phyloP scores from a whole-genome alignment of 306 rosid genomes.

The Herpetospermum pedunculosum region DNA sequence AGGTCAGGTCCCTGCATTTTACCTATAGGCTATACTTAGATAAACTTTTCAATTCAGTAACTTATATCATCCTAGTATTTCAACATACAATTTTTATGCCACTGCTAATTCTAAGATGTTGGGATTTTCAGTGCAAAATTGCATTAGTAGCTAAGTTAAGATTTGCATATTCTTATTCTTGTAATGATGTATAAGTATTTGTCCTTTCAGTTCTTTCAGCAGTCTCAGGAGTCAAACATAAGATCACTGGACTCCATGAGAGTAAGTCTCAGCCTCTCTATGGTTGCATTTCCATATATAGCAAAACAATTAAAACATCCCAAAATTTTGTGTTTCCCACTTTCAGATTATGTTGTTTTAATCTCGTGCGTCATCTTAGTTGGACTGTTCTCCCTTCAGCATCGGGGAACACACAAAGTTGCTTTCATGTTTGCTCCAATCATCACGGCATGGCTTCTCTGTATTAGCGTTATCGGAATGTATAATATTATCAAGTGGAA shows the following conservation, averaged over 20 bases:
- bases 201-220: slow-evolving; percentile 81
- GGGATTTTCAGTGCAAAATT: not conserved
- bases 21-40: slow-evolving; percentile 8
- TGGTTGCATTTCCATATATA: not conserved
- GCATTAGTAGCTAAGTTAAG: not conserved
- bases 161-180: not conserved
- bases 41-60: slow-evolving; percentile 9
- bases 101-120: not conserved
- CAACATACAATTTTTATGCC: not conserved
- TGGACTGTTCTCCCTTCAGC: slow-evolving; percentile 72
- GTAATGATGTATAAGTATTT: slow-evolving; percentile 12
- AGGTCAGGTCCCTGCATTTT: slow-evolving; percentile 32
- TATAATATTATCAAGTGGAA: slow-evolving; percentile 66
- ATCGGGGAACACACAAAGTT: slow-evolving; percentile 58
- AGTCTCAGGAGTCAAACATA: slow-evolving; percentile 64
- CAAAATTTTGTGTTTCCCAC: slow-evolving; percentile 10
- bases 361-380: slow-evolving; percentile 57
- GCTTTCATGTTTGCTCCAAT: slow-evolving; percentile 73
- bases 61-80: not conserved
- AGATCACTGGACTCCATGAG: slow-evolving; percentile 62
- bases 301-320: not conserved
- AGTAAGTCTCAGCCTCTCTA: slow-evolving; percentile 31
- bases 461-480: slow-evolving; percentile 46
- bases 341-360: slow-evolving; percentile 48
- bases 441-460: slow-evolving; percentile 51